Evolutionary conservation across 495 filamentous ascomycete genomes (phyloP).

Genomic region (Friedmanniomyces endolithicus): DNA sequence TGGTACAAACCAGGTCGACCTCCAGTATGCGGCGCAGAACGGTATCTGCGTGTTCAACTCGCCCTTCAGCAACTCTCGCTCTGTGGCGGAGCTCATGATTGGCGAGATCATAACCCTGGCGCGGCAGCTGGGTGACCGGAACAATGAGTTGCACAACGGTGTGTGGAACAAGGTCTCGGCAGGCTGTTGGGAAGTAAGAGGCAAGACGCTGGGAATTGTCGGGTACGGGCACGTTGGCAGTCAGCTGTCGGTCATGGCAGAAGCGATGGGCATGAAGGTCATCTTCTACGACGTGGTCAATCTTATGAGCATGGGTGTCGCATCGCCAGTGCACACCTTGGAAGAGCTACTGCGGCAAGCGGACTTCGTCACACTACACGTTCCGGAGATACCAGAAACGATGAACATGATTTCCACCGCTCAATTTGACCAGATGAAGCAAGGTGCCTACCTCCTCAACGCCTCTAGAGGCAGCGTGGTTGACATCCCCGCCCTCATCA

Average conservation of each 20-base stretch:
- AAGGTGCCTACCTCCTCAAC: slow-evolving; percentile 89
- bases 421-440: slow-evolving; percentile 80
- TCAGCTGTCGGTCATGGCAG: slow-evolving; percentile 88
- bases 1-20: slow-evolving; percentile 95
- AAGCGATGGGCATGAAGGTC: slow-evolving; percentile 94
- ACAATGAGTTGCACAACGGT: slow-evolving; percentile 84
- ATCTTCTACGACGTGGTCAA: slow-evolving; percentile 91
- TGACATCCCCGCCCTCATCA: slow-evolving; percentile 83
- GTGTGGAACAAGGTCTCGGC: slow-evolving; percentile 97
- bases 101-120: slow-evolving; percentile 84
- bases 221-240: slow-evolving; percentile 97
- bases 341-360: slow-evolving; percentile 61
- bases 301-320: slow-evolving; percentile 82
- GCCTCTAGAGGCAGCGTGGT: slow-evolving; percentile 87
- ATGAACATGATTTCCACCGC: slow-evolving; percentile 69
- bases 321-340: slow-evolving; percentile 67
- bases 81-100: slow-evolving; percentile 92
- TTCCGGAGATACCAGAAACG: slow-evolving; percentile 86
- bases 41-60: slow-evolving; percentile 99
- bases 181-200: slow-evolving; percentile 95
- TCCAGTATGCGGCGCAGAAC: slow-evolving; percentile 77
- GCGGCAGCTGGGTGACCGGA: slow-evolving; percentile 84
- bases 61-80: slow-evolving; percentile 93
- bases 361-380: slow-evolving; percentile 89
- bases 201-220: slow-evolving; percentile 93